Base-by-base conservation (phyloP, 2,329 filamentous ascomycete genomes). In the Penicillium concentricum region DNA sequence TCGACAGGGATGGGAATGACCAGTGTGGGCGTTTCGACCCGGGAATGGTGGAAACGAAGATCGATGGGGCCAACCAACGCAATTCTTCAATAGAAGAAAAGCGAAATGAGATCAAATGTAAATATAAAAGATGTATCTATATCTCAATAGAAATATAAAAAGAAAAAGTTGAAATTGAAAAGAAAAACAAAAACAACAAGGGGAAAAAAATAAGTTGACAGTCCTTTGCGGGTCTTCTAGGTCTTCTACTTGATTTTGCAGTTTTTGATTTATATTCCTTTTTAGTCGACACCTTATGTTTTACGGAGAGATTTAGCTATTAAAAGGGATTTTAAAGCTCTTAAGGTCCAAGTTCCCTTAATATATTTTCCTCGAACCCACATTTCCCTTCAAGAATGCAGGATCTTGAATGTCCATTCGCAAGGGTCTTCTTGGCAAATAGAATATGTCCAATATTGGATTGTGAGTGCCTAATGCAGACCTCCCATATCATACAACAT, bases 1-100 rank as follows among this genome's bases (percentile, higher is more conserved):
- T 67, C 58, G 66, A 71, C 70, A 73, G 69, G 70, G 68, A 72
- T 72, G 63, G 61, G 63, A 65, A 65, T 66, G 62, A 58, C 63
- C 60, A 63, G 62, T 68, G 69, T 66, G 63, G 64, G 63, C 60
- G 60, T 61, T 67, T 66, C 62, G 41, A 49, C 46, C 45, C 54
- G 63, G 64, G 64, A 67, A 67, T 67, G 64, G 64, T 66, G 64
- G 64, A 58, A 67, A 67, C 64, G 62, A 67, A 61, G 63, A 66
- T 66, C 64, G 64, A 66, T 65, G 61, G 56, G 56, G 56, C 53
- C 64, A 68, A 67, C 67, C 52, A 52, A 51, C 32, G 30, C 35
- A 52, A 44, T 45, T 43, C 34, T 44, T 62, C 59, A 50, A 54
- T 63, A 24, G 51, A 46, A 49, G 15, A 47, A 47, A 38, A 52